phyloP scores from a whole-genome alignment of 257 asterid species.

The Solanum tarapatanum region DNA sequence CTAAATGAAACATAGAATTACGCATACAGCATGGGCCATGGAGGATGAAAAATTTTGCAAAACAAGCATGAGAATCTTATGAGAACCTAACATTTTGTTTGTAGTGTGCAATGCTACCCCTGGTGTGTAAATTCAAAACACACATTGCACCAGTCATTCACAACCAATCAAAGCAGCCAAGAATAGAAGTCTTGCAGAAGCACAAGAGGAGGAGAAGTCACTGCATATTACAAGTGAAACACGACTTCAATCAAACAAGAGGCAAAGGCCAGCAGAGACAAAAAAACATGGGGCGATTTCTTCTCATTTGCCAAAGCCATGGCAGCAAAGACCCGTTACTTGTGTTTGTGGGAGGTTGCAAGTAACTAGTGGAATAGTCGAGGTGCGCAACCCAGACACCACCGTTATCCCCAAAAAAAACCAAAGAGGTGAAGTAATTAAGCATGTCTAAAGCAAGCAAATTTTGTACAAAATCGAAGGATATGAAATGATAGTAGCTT shows the following conservation, averaged over 20 bases:
- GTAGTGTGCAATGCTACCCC: neutral
- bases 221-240: neutral
- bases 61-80: neutral
- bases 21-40: neutral
- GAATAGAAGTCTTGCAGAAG: neutral
- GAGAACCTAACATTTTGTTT: neutral
- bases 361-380: neutral
- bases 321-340: neutral
- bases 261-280: neutral
- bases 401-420: neutral
- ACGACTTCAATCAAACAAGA: neutral
- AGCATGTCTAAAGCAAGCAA: neutral
- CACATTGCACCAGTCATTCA: neutral
- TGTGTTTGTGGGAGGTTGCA: neutral
- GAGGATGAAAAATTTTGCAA: neutral
- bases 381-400: neutral
- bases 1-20: neutral
- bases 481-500: conserved; percentile 4
- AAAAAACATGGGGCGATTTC: neutral
- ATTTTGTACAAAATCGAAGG: neutral
- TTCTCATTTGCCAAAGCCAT: neutral
- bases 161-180: neutral
- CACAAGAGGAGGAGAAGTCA: neutral
- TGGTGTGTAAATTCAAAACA: neutral
- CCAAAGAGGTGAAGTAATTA: neutral